These are phyloP conservation scores for Liquidambar formosana DNA, from an alignment of 164 flowering plant genomes.

Conservation along the genomic window DNA sequence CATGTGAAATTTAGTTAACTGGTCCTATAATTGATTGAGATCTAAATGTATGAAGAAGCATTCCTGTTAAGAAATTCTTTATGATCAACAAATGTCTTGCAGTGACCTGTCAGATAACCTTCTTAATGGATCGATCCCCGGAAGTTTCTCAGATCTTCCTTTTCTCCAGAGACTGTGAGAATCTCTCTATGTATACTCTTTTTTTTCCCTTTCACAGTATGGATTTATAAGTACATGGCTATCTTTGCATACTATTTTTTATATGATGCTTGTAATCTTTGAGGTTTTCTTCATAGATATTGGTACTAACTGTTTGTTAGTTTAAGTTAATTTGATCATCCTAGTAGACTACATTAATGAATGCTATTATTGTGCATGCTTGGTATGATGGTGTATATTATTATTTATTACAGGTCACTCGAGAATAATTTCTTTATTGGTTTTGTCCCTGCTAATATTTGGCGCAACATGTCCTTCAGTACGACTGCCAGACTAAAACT, in stretches of 20 bases:
- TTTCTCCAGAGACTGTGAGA: conserved; percentile 77
- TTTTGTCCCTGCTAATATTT: conserved; percentile 26
- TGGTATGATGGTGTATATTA: not conserved
- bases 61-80: not conserved
- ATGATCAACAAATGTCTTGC: conserved; percentile 28
- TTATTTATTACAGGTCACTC: conserved; percentile 25
- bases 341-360: not conserved
- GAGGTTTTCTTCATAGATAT: too few relatives aligned
- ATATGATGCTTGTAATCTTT: too few relatives aligned
- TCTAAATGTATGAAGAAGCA: too few relatives aligned
- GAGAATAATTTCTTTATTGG: conserved; percentile 30
- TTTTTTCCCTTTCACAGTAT: not conserved
- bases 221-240: too few relatives aligned
- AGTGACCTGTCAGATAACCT: conserved; percentile 69
- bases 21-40: not conserved
- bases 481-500: conserved; percentile 39
- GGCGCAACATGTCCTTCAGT: conserved; percentile 55
- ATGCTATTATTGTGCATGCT: not conserved
- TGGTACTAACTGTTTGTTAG: too few relatives aligned
- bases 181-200: not conserved
- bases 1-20: not conserved
- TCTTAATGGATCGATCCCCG: conserved; percentile 70
- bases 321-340: too few relatives aligned
- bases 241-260: too few relatives aligned
- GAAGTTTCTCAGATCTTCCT: conserved; percentile 61